Evolutionary conservation across 768 basidiomycete species (phyloP), one percentile per base, ranked within the genome.

Genomic region (Tricholoma matsutake): DNA sequence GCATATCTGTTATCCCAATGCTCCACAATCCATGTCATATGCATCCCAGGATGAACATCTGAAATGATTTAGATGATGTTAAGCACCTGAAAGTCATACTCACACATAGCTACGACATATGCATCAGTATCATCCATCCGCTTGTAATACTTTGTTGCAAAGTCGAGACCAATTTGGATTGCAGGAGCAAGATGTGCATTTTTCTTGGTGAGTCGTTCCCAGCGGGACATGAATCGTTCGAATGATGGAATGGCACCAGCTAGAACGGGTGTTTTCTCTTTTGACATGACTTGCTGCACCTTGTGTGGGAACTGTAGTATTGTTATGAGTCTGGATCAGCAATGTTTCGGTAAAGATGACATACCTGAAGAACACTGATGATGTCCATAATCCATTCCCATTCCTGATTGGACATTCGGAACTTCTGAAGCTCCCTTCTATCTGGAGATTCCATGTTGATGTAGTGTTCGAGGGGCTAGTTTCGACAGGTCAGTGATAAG

Each of bases 231-330:
- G 31, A 61, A 63, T n/a, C 39, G 32, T 37, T 66, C 58, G 55
- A 66, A 59, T 2, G 60, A 16, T 25, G 63, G 65, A 39, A 66
- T 64, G 11, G 43, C 34, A 0, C 52, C 60, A 39, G 53, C 57
- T 2, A 66, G 55, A 16, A 57, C 52, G 9, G 65, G 65, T n/a
- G 37, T 13, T 45, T 59, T 57, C 20, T 66, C 54, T 14, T n/a
- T 29, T 8, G 61, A 64, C 66, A 69, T 67, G 6, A 52, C 20
- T 10, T 65, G 62, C 56, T 67, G 67, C 6, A 60, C 61, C 18
- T 35, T 41, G 39, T 68, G 67, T 20, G 63, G 65, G 47, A 29
- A 51, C 57, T 58, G 45, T 11, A 58, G 34, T 22, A 28, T 22
- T 35, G 34, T 35, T 35, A 35, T 35, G 2, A 5, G 34, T 35